phyloP scores from a whole-genome alignment of 129 eudicot species.

The Pulicaria dysenterica region DNA sequence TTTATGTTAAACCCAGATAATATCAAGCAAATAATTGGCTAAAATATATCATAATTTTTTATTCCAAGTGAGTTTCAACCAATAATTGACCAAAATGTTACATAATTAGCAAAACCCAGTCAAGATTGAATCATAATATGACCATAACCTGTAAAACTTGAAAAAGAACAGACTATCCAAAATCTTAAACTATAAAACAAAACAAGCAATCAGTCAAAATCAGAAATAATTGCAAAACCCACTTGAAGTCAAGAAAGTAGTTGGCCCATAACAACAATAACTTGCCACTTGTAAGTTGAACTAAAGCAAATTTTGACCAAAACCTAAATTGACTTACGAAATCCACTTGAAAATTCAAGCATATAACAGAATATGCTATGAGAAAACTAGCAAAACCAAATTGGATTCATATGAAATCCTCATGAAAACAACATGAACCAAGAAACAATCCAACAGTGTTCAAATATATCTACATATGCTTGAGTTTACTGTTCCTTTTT shows the following conservation, averaged over 20 bases:
- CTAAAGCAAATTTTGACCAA: not conserved
- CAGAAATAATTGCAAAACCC: not conserved
- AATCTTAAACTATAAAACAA: not conserved
- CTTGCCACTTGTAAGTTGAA: not conserved
- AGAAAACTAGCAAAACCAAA: not conserved
- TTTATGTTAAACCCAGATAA: constrained; percentile 14
- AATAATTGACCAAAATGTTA: constrained; percentile 11
- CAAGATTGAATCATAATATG: constrained; percentile 8
- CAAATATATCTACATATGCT: not conserved
- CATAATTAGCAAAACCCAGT: not conserved
- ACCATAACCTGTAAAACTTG: not conserved
- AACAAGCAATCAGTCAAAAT: not conserved
- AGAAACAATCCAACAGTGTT: constrained; percentile 2
- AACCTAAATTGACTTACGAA: constrained; percentile 1
- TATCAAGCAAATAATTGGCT: not conserved
- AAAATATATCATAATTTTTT: constrained; percentile 7
- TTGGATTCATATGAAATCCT: not conserved
- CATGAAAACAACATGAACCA: not conserved
- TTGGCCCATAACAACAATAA: no score
- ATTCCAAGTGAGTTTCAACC: constrained; percentile 4
- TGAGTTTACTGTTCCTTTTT: no score
- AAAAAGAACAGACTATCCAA: constrained; percentile 4
- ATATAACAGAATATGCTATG: not conserved
- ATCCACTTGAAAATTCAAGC: constrained; percentile 18
- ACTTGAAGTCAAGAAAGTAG: not conserved